phyloP scores from a whole-genome alignment of 129 eudicot species.

The Flaveria bidentis region DNA sequence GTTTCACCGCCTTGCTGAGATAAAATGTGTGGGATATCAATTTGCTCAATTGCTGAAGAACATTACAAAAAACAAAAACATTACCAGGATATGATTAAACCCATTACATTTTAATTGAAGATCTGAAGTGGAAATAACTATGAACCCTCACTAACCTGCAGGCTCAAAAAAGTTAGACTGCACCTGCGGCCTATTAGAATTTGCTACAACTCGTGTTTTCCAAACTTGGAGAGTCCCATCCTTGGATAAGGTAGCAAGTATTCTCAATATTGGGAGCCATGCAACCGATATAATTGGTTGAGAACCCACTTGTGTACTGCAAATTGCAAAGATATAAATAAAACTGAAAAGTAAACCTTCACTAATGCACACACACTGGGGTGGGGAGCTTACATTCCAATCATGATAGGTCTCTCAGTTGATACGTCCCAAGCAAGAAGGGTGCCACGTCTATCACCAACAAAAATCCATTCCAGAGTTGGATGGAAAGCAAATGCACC shows the following conservation, averaged over 20 bases:
- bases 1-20: constrained; percentile 99
- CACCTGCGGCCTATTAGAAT: constrained; percentile 77
- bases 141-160: constrained; percentile 66
- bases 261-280: constrained; percentile 80
- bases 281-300: constrained; percentile 93
- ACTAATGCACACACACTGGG: background rate
- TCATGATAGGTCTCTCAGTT: constrained; percentile 96
- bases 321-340: constrained; percentile 23
- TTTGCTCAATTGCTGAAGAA: constrained; percentile 75
- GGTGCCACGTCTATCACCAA: constrained; percentile 96
- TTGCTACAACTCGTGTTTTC: constrained; percentile 71
- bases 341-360: constrained; percentile 7
- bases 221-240: constrained; percentile 97
- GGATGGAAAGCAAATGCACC: constrained; percentile 99
- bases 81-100: background rate
- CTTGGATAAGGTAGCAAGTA: constrained; percentile 85
- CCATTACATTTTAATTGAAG: background rate
- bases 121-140: constrained; percentile 14
- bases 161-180: constrained; percentile 96
- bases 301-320: constrained; percentile 96
- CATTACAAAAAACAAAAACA: background rate
- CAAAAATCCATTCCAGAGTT: constrained; percentile 91
- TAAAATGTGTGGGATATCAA: constrained; percentile 86
- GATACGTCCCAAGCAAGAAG: constrained; percentile 99
- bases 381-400: constrained; percentile 73